Conservation (phyloP, 176 grass and related monocot species). For the Guadua angustifolia region DNA sequence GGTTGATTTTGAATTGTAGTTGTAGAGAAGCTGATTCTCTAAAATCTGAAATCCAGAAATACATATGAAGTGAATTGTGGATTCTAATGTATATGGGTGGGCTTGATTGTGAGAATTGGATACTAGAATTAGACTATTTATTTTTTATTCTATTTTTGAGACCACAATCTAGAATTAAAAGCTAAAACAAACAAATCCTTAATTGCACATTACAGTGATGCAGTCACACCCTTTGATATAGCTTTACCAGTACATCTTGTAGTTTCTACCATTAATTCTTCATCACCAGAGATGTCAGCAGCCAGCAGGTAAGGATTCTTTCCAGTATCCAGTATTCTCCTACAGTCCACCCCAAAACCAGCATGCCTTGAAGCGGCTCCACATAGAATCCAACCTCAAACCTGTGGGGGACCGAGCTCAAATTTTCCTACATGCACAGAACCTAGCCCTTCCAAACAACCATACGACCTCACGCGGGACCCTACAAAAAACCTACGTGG, state of each 20-base stretch:
- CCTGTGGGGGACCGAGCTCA: not conserved
- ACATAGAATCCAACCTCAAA: conserved; percentile 18
- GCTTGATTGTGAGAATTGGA: too few relatives aligned
- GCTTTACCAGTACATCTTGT: not conserved
- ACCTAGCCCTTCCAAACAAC: accelerated
- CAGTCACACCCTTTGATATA: not conserved
- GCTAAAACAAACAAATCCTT: too few relatives aligned
- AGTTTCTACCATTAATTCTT: not conserved
- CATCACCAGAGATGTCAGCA: not conserved
- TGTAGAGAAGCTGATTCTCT: too few relatives aligned
- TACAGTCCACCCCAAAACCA: not conserved
- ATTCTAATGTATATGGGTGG: too few relatives aligned
- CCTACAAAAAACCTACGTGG: not conserved
- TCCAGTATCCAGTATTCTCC: not conserved
- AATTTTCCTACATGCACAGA: not conserved
- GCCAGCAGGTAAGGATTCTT: not conserved
- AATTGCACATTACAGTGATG: not conserved
- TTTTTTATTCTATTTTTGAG: too few relatives aligned
- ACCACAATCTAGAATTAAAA: too few relatives aligned
- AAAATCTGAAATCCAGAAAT: too few relatives aligned
- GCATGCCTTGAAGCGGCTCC: not conserved
- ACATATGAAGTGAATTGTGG: too few relatives aligned
- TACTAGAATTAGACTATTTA: too few relatives aligned
- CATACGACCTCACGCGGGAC: not conserved
- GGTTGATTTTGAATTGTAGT: too few relatives aligned